These are phyloP conservation scores for Dothidotthia symphoricarpi DNA, from an alignment of 2,329 filamentous ascomycete species.

Conservation along the genomic window DNA sequence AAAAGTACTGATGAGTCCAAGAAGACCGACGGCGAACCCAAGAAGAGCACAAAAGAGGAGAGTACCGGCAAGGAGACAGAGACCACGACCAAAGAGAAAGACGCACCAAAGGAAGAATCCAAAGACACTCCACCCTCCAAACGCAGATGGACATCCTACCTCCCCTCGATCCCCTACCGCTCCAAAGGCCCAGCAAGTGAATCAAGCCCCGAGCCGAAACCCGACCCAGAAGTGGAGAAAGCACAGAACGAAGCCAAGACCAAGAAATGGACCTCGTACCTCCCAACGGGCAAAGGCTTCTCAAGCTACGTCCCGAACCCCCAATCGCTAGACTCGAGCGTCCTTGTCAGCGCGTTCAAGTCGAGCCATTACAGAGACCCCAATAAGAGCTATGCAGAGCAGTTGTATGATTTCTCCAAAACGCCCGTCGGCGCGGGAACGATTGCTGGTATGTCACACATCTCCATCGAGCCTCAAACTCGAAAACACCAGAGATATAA, in stretches of 20 bases:
- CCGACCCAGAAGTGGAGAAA: conserved; percentile 30
- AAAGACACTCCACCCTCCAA: conserved; percentile 16
- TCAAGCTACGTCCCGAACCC: conserved; percentile 48
- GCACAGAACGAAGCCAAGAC: conserved; percentile 36
- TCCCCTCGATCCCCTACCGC: conserved; percentile 41
- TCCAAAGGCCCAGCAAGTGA: conserved; percentile 24
- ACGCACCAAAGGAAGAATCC: conserved; percentile 3
- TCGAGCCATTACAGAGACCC: conserved; percentile 47
- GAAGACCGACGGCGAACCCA: too few species aligned
- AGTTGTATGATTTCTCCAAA: conserved; percentile 52
- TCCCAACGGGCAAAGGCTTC: conserved; percentile 50
- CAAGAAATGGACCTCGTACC: conserved; percentile 49
- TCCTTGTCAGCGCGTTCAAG: conserved; percentile 47
- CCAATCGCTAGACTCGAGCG: conserved; percentile 39
- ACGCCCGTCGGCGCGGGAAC: conserved; percentile 52
- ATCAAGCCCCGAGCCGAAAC: conserved; percentile 18
- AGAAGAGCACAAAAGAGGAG: conserved; percentile 14
- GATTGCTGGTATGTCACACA: conserved; percentile 42
- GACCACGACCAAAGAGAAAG: not conserved
- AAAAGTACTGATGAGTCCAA: too few species aligned
- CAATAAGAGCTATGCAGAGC: conserved; percentile 51
- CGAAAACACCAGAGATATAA: too few species aligned
- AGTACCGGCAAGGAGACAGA: conserved; percentile 9
- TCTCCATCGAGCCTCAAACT: too few species aligned
- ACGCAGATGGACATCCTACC: conserved; percentile 41